phyloP scores from a whole-genome alignment of 169 alveolate species.

The Plasmodium gonderi region DNA sequence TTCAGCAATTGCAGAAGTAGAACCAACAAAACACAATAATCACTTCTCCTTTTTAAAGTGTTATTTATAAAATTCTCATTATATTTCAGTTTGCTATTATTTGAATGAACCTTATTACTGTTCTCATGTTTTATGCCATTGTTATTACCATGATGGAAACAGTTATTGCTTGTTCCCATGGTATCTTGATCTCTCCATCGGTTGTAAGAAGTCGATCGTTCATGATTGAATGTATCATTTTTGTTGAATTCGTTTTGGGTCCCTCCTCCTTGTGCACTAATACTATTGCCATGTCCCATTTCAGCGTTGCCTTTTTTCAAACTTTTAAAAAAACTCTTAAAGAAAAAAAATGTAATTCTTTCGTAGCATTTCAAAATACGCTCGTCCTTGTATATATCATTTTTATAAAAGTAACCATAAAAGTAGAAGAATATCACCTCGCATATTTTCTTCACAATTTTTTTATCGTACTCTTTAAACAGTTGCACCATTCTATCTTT shows the following conservation, averaged over 20 bases:
- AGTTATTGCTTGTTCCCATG: background rate
- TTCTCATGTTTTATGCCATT: background rate
- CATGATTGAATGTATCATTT: background rate
- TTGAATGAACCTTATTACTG: background rate
- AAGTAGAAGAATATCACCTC: slow-evolving; percentile 48
- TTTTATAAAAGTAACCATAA: slow-evolving; percentile 57
- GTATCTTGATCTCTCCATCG: background rate
- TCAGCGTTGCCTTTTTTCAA: background rate
- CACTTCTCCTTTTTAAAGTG: background rate
- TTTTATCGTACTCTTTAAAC: slow-evolving; percentile 21
- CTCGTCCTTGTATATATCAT: slow-evolving; percentile 11
- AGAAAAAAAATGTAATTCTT: slow-evolving; percentile 12
- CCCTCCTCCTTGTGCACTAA: background rate
- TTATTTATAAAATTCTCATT: background rate
- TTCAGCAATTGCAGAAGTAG: slow-evolving; percentile 36
- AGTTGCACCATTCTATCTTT: slow-evolving; percentile 1
- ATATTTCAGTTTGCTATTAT: background rate
- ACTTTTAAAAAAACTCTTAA: background rate
- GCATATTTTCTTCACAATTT: slow-evolving; percentile 18
- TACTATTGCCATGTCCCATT: background rate
- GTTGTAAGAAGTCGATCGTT: too few species aligned
- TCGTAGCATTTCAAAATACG: slow-evolving; percentile 25
- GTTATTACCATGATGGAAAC: background rate
- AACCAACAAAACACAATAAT: background rate
- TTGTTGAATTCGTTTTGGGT: background rate